Base-by-base conservation (phyloP, 2,329 filamentous ascomycete genomes). In the Fusarium sp. region DNA sequence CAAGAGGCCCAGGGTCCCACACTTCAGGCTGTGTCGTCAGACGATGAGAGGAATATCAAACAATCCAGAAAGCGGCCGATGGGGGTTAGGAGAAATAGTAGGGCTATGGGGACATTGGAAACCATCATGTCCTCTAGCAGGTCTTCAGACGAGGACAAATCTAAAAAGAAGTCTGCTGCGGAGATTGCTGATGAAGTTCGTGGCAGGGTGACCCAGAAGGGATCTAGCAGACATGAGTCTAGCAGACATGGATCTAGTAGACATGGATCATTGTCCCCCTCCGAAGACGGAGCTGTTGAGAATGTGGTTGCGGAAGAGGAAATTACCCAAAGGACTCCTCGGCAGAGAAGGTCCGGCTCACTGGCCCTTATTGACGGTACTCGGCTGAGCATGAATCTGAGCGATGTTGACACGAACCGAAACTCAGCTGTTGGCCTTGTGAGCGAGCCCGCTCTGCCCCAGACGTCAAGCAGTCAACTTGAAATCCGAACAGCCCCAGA, bases 41-140 rank as follows among this genome's bases (percentile, higher is more conserved):
- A 89, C 51, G 87, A 89, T 20, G 86, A 89, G 65, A 81, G 82
- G 12, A 77, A 72, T 37, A 74, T 77, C 23, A 77, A 75, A 28
- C 76, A 78, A 12, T 78, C 80, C 3, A 77, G 78, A 52, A 81
- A 80, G 67, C 78, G 83, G 20, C 79, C 83, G 20, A 80, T 79
- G 42, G 78, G 77, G 0, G 76, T 76, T 3, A 79, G 85, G 38
- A 79, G 83, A 41, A 83, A 82, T 54, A 88, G 85, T 61, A 80
- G 81, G 26, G 88, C 88, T 7, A 87, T 89, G 75, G 86, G 87
- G 4, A 90, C 87, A 1, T 77, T 90, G 6, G 88, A 91, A 72
- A 90, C 88, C 1, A 90, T 90, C 72, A 90, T 90, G 82, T 89
- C 87, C 26, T 88, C 86, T 0, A 90, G 88, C 63, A 83, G 87